These are phyloP conservation scores for Debaryomyces maramus DNA, from an alignment of 805 yeast species.

Conservation along the genomic window DNA sequence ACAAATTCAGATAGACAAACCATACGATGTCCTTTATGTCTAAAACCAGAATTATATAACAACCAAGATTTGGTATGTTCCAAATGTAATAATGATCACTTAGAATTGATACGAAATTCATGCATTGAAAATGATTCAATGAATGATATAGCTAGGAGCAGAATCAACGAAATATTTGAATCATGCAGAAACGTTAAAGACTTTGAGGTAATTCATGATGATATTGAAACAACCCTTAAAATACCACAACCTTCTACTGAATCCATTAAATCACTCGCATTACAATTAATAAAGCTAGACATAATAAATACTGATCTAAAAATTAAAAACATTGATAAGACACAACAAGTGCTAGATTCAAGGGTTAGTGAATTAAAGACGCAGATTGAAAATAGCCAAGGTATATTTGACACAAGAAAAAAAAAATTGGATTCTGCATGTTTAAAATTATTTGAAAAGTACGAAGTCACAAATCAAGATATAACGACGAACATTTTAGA, in stretches of 20 bases:
- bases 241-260: constrained; percentile 15
- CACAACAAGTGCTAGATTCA: constrained; percentile 6
- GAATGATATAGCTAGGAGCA: constrained; percentile 11
- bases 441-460: background rate
- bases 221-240: constrained; percentile 5
- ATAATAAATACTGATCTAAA: constrained; percentile 15
- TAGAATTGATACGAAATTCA: constrained; percentile 24
- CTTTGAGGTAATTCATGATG: background rate
- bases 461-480: background rate
- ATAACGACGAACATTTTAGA: constrained; percentile 5
- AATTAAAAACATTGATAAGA: constrained; percentile 9
- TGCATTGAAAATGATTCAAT: constrained; percentile 25
- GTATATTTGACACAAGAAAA: background rate
- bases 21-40: constrained; percentile 19
- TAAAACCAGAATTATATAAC: constrained; percentile 7
- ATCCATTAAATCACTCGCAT: constrained; percentile 25
- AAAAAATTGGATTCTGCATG: background rate
- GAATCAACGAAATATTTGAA: background rate
- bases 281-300: constrained; percentile 33
- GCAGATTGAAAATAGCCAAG: background rate
- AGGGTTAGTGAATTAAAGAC: constrained; percentile 4
- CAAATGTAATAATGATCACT: constrained; percentile 18
- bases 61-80: constrained; percentile 22
- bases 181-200: background rate
- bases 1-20: background rate